A percentile compares a stretch with the other conserved stretches of the same genome.
These are phyloP conservation scores for Astrocystis sublimbata DNA, from an alignment of 495 filamentous ascomycete species.

Conservation along the genomic window DNA sequence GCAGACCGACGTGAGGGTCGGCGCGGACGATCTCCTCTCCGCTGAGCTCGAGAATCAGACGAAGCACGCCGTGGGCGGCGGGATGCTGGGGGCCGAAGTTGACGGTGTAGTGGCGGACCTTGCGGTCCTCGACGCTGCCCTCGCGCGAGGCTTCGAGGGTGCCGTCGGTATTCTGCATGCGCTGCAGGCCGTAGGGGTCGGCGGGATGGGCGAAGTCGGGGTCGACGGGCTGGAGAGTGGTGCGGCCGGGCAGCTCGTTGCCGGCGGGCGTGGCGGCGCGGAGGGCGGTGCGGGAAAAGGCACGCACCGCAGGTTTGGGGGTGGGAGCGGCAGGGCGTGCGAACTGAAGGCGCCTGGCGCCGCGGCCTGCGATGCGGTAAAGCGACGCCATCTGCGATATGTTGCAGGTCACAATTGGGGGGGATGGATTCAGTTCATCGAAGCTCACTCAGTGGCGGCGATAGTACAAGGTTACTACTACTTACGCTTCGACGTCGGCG, in stretches of 20 bases:
- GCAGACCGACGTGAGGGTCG: conserved; percentile 94
- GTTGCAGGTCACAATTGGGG: conserved; percentile 32
- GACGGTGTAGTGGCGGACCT: conserved; percentile 98
- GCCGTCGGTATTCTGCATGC: conserved; percentile 40
- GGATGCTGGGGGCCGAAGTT: conserved; percentile 99
- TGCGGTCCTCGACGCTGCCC: conserved; percentile 62
- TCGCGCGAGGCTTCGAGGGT: conserved; percentile 52
- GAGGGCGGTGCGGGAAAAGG: conserved; percentile 67
- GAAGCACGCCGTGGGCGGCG: conserved; percentile 96
- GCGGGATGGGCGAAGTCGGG: conserved; percentile 58
- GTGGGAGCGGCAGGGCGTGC: conserved; percentile 34
- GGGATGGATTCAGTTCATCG: conserved; percentile 17
- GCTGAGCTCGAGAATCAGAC: conserved; percentile 95
- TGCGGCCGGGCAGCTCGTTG: conserved; percentile 53
- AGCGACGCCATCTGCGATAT: conserved; percentile 48
- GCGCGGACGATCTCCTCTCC: conserved; percentile 96
- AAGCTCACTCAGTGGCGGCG: conserved; percentile 22
- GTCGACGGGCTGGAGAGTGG: conserved; percentile 67
- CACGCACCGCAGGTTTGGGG: conserved; percentile 45
- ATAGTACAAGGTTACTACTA: too few species aligned
- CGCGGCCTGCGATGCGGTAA: conserved; percentile 55
- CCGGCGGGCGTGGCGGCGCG: conserved; percentile 64
- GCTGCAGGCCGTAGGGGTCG: conserved; percentile 51
- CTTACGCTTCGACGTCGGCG: too few species aligned
- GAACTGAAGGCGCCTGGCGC: conserved; percentile 56